These are phyloP conservation scores for Trametes pubescens DNA, from an alignment of 1,284 basidiomycete genomes.

Conservation along the genomic window DNA sequence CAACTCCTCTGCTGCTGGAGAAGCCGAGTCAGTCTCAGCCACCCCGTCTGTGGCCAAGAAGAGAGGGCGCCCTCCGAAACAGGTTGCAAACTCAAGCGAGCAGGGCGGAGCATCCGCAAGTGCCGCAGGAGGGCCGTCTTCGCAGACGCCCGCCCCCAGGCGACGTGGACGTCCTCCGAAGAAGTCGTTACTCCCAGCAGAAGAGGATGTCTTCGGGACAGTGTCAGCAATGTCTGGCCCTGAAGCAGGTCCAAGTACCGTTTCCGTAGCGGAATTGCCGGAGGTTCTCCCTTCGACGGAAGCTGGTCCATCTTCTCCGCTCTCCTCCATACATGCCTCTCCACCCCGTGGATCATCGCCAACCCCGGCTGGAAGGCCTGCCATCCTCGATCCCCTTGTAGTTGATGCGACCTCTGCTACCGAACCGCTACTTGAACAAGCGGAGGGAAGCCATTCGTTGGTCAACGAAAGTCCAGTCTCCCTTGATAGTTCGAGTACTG, in stretches of 20 bases:
- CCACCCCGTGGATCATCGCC: conserved; percentile 7
- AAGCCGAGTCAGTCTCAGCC: not conserved
- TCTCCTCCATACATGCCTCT: conserved; percentile 10
- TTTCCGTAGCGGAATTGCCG: not conserved
- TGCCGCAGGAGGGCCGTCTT: conserved; percentile 13
- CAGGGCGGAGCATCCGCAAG: conserved; percentile 23
- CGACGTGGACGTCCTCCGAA: conserved; percentile 37
- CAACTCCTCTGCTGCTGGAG: not conserved
- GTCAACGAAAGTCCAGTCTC: not conserved
- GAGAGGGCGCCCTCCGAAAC: conserved; percentile 47
- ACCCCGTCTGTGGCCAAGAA: conserved; percentile 20
- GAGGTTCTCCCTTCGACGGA: conserved; percentile 8
- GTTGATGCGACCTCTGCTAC: not conserved
- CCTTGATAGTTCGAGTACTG: not conserved
- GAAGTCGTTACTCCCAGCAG: conserved; percentile 9
- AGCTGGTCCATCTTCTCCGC: conserved; percentile 14
- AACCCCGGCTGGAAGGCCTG: not conserved
- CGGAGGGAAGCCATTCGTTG: not conserved
- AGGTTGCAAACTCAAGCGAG: conserved; percentile 20
- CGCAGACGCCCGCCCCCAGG: conserved; percentile 29
- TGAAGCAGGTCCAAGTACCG: not conserved
- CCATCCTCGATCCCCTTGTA: not conserved
- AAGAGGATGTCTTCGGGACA: conserved; percentile 14
- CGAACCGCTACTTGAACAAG: not conserved
- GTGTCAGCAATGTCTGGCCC: not conserved